Percentiles rank a stretch among this genome's conserved stretches.
Conservation (phyloP, 345 rosid genomes). For the Eucalyptus fibrosa region DNA sequence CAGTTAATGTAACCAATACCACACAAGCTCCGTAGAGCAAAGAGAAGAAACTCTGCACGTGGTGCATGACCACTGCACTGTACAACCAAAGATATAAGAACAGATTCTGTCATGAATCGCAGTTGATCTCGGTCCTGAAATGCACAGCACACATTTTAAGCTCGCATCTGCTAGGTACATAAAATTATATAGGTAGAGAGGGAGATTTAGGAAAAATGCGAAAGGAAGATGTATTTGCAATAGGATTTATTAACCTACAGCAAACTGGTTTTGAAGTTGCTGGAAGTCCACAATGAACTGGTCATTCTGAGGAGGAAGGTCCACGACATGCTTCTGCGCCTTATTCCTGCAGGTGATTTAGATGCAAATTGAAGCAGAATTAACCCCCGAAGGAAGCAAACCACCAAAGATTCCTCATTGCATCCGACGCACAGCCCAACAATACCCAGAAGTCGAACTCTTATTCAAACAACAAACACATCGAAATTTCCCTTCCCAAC, state of each 20-base stretch:
- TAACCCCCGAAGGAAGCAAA: not conserved
- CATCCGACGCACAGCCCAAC: not conserved
- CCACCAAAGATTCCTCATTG: not conserved
- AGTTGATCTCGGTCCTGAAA: slow-evolving; percentile 79
- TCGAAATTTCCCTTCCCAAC: not conserved
- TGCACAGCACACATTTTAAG: not conserved
- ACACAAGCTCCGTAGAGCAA: slow-evolving; percentile 68
- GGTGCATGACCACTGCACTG: slow-evolving; percentile 85
- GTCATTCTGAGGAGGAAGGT: slow-evolving; percentile 83
- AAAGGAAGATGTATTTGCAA: not conserved
- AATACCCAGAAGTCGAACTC: not conserved
- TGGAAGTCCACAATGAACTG: slow-evolving; percentile 81
- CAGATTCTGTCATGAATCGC: slow-evolving; percentile 69
- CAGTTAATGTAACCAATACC: slow-evolving; percentile 70
- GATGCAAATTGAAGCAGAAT: not conserved
- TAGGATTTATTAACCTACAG: slow-evolving; percentile 17
- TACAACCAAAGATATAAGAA: slow-evolving; percentile 66
- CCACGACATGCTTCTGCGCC: slow-evolving; percentile 78
- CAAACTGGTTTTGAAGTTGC: slow-evolving; percentile 67
- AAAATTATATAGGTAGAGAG: not conserved
- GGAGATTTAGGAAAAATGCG: not conserved
- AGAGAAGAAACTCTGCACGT: slow-evolving; percentile 84
- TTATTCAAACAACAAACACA: not conserved
- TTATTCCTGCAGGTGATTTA: slow-evolving; percentile 42
- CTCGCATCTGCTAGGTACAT: not conserved